A percentile compares a stretch with the other conserved stretches of the same genome.
Evolutionary conservation across 2,329 filamentous ascomycete genomes (phyloP).

Genomic region (Aspergillus brunneoviolaceus): DNA sequence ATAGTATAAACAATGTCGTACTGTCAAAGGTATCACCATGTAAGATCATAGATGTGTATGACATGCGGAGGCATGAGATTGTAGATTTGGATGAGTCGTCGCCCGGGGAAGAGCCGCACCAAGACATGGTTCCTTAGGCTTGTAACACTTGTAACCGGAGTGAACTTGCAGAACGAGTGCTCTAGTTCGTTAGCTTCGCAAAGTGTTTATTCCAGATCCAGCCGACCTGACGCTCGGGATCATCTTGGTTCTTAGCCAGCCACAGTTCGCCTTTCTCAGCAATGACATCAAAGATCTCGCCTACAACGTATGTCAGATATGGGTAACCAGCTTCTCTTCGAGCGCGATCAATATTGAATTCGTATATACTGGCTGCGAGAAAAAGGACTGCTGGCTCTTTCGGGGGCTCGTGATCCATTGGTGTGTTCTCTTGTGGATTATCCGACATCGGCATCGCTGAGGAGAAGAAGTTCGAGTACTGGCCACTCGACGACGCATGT

Average conservation of each 20-base stretch:
- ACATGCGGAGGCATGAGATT: background rate
- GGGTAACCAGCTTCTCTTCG: conserved; percentile 93
- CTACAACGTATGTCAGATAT: conserved; percentile 91
- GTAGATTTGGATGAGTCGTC: background rate
- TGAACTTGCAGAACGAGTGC: background rate
- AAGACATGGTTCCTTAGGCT: background rate
- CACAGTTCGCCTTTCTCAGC: conserved; percentile 96
- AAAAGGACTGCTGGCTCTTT: conserved; percentile 69
- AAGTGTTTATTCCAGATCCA: conserved; percentile 99
- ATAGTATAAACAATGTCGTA: background rate
- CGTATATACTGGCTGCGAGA: conserved; percentile 88
- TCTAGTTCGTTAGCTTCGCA: conserved; percentile 51
- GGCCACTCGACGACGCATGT: conserved; percentile 46
- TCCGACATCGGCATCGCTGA: conserved; percentile 83
- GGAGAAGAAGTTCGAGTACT: conserved; percentile 77
- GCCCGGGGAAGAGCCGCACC: background rate
- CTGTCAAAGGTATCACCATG: background rate
- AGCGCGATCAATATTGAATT: conserved; percentile 93
- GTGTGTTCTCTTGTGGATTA: conserved; percentile 41
- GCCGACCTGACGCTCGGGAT: conserved; percentile 72
- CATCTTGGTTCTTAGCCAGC: conserved; percentile 97
- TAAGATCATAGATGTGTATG: background rate
- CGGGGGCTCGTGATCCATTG: conserved; percentile 44
- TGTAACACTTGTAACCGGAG: background rate
- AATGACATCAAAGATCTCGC: conserved; percentile 92